Percentiles rank a stretch among this genome's conserved stretches.
phyloP scores from a whole-genome alignment of 2,329 filamentous ascomycete genomes.

The Lasiodiplodia theobromae region DNA sequence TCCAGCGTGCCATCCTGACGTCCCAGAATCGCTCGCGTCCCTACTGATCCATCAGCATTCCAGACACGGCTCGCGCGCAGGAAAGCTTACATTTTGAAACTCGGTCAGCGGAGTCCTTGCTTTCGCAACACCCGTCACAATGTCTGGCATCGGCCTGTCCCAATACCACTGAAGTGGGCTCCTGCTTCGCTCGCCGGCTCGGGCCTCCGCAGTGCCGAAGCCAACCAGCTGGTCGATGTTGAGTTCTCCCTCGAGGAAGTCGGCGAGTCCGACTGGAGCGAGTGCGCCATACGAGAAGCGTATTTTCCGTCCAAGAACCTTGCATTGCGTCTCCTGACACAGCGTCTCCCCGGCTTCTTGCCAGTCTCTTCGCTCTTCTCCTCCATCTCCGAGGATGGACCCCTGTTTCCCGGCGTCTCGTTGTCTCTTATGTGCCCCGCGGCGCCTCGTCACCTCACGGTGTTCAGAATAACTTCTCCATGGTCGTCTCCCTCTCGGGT shows the following conservation, averaged over 20 bases:
- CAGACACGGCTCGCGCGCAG: not conserved
- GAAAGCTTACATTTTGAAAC: not conserved
- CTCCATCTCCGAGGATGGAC: not conserved
- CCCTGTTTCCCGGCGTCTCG: not conserved
- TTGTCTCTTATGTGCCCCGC: not conserved
- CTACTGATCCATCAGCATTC: not conserved
- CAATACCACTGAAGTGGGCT: not conserved
- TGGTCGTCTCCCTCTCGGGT: not conserved
- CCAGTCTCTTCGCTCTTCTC: not conserved
- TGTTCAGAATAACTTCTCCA: not conserved
- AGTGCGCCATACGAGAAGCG: not conserved
- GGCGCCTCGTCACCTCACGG: not conserved
- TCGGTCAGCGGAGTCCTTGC: not conserved
- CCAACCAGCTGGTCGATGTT: not conserved
- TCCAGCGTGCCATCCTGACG: not conserved
- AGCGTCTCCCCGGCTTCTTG: not conserved
- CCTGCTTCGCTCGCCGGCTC: too few relatives aligned
- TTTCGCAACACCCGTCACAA: not conserved
- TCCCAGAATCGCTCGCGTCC: not conserved
- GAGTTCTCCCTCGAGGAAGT: conserved; percentile 13
- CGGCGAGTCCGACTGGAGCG: not conserved
- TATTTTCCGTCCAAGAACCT: not conserved
- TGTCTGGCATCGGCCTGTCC: conserved; percentile 1
- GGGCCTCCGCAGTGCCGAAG: not conserved
- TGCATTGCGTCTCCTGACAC: not conserved